Evolutionary conservation across 352 stramenopile genomes (phyloP).

Genomic region (Globisporangium viniferum): DNA sequence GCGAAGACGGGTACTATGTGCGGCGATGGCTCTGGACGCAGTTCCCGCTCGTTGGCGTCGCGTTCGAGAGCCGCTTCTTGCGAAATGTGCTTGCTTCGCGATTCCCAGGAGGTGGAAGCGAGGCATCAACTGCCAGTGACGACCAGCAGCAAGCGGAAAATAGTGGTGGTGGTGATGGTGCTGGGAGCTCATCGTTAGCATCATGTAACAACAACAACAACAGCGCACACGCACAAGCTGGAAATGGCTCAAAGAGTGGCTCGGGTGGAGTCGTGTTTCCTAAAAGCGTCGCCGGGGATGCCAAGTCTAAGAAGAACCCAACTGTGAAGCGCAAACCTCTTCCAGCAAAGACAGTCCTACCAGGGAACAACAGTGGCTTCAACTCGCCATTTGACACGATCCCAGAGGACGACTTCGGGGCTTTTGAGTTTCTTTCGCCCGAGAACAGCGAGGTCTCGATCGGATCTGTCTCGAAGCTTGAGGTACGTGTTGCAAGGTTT

Average conservation of each 20-base stretch:
- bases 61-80: slow-evolving; percentile 71
- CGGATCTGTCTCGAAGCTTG: slow-evolving; percentile 53
- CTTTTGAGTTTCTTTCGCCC: slow-evolving; percentile 63
- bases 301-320: slow-evolving; percentile 11
- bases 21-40: slow-evolving; percentile 83
- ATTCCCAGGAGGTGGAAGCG: not conserved
- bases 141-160: slow-evolving; percentile 3
- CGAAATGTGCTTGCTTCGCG: slow-evolving; percentile 24
- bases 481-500: slow-evolving; percentile 26
- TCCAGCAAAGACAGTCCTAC: slow-evolving; percentile 4
- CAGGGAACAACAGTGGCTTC: slow-evolving; percentile 11
- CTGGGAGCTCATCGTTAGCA: not conserved
- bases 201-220: not conserved
- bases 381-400: slow-evolving; percentile 18
- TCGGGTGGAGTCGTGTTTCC: not conserved
- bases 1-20: slow-evolving; percentile 73
- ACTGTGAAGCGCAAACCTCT: slow-evolving; percentile 12
- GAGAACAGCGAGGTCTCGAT: slow-evolving; percentile 49
- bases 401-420: slow-evolving; percentile 39
- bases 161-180: not conserved
- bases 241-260: not conserved
- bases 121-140: not conserved
- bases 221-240: not conserved
- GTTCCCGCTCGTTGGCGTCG: slow-evolving; percentile 77
- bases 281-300: not conserved